phyloP scores from a whole-genome alignment of 495 filamentous ascomycete genomes.

The Penicillium bialowiezense region DNA sequence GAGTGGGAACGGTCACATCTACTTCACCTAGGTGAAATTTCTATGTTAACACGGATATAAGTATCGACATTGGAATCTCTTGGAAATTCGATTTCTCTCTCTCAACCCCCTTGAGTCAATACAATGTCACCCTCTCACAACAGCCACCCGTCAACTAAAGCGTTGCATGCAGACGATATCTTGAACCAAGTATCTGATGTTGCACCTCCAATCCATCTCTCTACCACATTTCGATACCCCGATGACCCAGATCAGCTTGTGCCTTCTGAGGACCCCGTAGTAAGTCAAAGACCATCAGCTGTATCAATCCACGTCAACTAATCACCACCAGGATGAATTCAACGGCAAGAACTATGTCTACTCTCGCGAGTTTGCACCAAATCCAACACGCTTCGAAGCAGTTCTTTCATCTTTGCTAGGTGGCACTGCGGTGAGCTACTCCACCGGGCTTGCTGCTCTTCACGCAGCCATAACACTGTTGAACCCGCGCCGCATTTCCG shows the following conservation, averaged over 20 bases:
- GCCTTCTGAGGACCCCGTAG: constrained; percentile 32
- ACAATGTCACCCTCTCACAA: constrained; percentile 17
- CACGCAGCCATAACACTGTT: constrained; percentile 72
- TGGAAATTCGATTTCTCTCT: no score
- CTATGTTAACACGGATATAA: no score
- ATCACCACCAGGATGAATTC: constrained; percentile 22
- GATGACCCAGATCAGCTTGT: constrained; percentile 58
- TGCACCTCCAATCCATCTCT: constrained; percentile 77
- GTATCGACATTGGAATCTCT: no score
- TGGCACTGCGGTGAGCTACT: constrained; percentile 66
- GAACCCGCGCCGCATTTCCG: constrained; percentile 70
- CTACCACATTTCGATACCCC: constrained; percentile 77
- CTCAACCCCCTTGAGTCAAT: background rate
- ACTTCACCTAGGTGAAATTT: no score
- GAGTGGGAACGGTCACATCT: constrained; percentile 13
- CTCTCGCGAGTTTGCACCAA: constrained; percentile 69
- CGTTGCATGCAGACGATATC: constrained; percentile 73
- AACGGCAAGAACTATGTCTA: constrained; percentile 54
- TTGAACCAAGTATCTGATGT: constrained; percentile 67
- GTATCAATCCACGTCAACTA: background rate
- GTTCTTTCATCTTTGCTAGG: constrained; percentile 66
- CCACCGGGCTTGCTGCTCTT: constrained; percentile 76
- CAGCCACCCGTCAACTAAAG: constrained; percentile 19
- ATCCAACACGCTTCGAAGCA: constrained; percentile 73
- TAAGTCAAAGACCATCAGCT: constrained; percentile 1